Evolutionary conservation across 805 yeast species (phyloP), one percentile per base, ranked within the genome.

Genomic region (Teunomyces gatunensis): DNA sequence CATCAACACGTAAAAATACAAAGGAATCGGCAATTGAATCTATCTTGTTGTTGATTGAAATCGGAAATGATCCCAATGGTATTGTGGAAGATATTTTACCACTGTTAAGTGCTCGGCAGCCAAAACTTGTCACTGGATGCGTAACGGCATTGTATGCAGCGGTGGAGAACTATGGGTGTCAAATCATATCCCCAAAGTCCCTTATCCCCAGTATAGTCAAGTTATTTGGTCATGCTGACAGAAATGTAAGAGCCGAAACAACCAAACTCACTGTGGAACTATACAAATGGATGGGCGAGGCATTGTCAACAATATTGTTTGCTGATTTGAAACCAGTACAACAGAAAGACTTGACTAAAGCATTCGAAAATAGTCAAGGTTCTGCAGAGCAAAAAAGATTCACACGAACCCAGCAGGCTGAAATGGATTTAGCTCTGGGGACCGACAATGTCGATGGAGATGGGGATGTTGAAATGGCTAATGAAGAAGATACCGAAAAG

Each of bases 291-390:
- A 75, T 86, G 61, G 94, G 95, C 2, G 78, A 68, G 17, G 64
- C 80, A 0, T 68, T 89, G 35, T 83, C 82, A 45, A 73, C 75
- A 12, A 61, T 83, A 0, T 67, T 89, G 34, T 79, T 89, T 47
- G 79, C 85, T 2, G 82, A 81, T 23, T 75, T 94, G 67, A 94
- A 92, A 62, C 96, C 97, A 0, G 89, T 90, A 17, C 98, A 92
- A 64, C 92, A 89, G 65, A 87, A 85, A 53, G 98, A 91, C 60
- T 74, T 92, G 48, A 73, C 80, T 5, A 80, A 81, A 30, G 83
- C 81, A 21, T 89, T 92, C 62, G 85, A 76, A 37, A 76, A 74
- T 33, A 75, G 77, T 6, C 66, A 67, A 44, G 69, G 58, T 13
- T 57, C 59, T 1, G 81, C 82, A 1, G 67, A 61, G 2, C 92